Conservation (phyloP, 1,139 yeast genomes). For the Yamadazyma friedrichii region DNA sequence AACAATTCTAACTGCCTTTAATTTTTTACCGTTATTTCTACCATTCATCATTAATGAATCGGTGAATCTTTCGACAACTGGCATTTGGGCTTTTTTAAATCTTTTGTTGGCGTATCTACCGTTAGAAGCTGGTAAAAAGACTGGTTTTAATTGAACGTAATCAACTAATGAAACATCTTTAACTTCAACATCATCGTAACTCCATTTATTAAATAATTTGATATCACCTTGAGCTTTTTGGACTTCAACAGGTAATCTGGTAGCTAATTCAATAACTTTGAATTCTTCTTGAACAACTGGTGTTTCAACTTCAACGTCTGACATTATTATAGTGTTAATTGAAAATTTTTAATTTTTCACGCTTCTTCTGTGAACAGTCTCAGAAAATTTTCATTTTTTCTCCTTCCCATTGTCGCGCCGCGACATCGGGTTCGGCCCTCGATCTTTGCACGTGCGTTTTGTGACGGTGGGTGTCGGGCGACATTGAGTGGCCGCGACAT, state of each 20-base stretch:
- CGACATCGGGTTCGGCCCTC: slow-evolving; percentile 2
- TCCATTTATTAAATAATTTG: slow-evolving; percentile 99
- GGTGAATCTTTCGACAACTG: slow-evolving; percentile 98
- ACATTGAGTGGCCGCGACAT: too few relatives aligned
- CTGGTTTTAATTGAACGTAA: slow-evolving; percentile 98
- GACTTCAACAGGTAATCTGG: slow-evolving; percentile 94
- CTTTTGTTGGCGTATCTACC: slow-evolving; percentile 99
- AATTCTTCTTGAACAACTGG: slow-evolving; percentile 72
- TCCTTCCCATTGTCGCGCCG: too few relatives aligned
- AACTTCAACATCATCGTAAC: slow-evolving; percentile 95
- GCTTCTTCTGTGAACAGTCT: background rate
- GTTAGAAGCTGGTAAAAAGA: slow-evolving; percentile 98
- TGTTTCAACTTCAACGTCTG: slow-evolving; percentile 52
- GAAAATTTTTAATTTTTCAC: slow-evolving; percentile 8
- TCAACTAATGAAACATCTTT: slow-evolving; percentile 98
- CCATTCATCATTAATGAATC: slow-evolving; percentile 99
- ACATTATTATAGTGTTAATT: slow-evolving; percentile 27
- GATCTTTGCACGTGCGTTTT: background rate
- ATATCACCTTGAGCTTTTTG: slow-evolving; percentile 96
- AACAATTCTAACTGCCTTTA: slow-evolving; percentile 99
- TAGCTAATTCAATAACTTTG: slow-evolving; percentile 83
- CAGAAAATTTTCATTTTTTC: background rate
- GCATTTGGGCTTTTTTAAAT: slow-evolving; percentile 99
- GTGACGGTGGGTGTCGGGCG: too few relatives aligned
- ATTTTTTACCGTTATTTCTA: slow-evolving; percentile 99